Conservation (phyloP, 208 protist species). For the Trypanosoma caninum region DNA sequence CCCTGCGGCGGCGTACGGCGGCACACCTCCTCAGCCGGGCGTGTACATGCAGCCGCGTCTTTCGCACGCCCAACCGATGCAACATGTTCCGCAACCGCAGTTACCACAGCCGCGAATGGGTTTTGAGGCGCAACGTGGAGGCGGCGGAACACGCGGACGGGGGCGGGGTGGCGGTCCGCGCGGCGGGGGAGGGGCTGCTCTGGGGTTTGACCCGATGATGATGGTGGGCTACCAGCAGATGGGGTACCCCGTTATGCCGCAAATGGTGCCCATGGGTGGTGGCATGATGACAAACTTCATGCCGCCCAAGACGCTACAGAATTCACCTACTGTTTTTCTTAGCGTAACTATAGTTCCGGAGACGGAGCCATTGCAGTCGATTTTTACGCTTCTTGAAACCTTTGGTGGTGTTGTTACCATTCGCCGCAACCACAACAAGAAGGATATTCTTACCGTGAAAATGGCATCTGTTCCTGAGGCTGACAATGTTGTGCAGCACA, state of each 20-base stretch:
- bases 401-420: constrained; percentile 84
- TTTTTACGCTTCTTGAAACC: constrained; percentile 83
- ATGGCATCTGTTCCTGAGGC: constrained; percentile 77
- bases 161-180: constrained; percentile 20
- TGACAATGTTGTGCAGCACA: constrained; percentile 60
- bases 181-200: constrained; percentile 2
- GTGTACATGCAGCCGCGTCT: constrained; percentile 25
- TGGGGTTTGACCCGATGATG: constrained; percentile 44
- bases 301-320: constrained; percentile 29
- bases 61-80: constrained; percentile 7
- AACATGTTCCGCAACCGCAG: constrained; percentile 22
- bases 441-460: constrained; percentile 86
- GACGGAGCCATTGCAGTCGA: constrained; percentile 73
- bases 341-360: constrained; percentile 73
- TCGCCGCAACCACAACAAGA: constrained; percentile 86
- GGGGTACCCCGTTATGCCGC: constrained; percentile 17
- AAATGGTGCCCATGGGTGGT: constrained; percentile 29
- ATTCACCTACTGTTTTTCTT: constrained; percentile 65
- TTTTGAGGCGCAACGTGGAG: constrained; percentile 26
- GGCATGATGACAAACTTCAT: constrained; percentile 22
- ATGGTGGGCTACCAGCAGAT: constrained; percentile 35
- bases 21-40: constrained; percentile 20
- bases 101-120: constrained; percentile 26
- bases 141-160: constrained; percentile 21
- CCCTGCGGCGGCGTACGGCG: constrained; percentile 21